Evolutionary conservation across 1,284 basidiomycete species (phyloP).

Genomic region (Phellopilus nigrolimitatus): DNA sequence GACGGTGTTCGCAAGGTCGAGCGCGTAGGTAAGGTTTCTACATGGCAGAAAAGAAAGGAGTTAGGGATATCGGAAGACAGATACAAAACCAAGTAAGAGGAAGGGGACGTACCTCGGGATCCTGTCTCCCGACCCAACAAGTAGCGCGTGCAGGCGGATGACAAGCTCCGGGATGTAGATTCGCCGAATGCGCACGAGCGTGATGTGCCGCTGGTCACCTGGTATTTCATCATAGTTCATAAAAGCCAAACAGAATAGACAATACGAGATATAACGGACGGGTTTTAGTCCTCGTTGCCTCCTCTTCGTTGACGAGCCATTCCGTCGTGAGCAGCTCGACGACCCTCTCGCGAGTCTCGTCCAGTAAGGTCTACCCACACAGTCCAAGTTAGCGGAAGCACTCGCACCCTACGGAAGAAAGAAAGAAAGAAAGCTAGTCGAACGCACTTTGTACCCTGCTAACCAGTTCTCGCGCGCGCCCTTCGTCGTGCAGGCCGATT

Average conservation of each 20-base stretch:
- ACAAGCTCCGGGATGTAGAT: constrained; percentile 91
- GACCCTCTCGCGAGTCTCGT: constrained; percentile 55
- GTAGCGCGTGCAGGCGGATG: constrained; percentile 74
- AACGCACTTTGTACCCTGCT: constrained; percentile 52
- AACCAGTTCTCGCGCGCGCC: constrained; percentile 60
- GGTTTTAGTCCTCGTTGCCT: constrained; percentile 33
- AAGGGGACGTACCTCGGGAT: constrained; percentile 62
- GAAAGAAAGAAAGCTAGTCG: constrained; percentile 9
- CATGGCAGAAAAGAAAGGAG: constrained; percentile 5
- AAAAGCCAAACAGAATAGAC: not conserved
- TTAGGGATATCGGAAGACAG: not conserved
- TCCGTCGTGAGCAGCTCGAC: constrained; percentile 68
- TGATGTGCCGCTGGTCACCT: constrained; percentile 58
- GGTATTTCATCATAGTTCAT: not conserved
- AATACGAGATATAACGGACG: constrained; percentile 26
- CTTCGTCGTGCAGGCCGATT: constrained; percentile 48
- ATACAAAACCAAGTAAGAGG: constrained; percentile 1
- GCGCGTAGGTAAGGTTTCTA: constrained; percentile 78
- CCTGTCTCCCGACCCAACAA: constrained; percentile 61
- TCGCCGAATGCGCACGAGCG: constrained; percentile 78
- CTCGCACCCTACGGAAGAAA: not conserved
- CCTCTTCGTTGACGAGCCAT: constrained; percentile 61
- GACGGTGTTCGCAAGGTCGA: constrained; percentile 79
- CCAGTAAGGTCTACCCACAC: constrained; percentile 44
- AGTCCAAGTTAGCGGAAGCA: constrained; percentile 1